These are phyloP conservation scores for Lentinus polychrous DNA, from an alignment of 1,284 basidiomycete genomes.

Conservation along the genomic window DNA sequence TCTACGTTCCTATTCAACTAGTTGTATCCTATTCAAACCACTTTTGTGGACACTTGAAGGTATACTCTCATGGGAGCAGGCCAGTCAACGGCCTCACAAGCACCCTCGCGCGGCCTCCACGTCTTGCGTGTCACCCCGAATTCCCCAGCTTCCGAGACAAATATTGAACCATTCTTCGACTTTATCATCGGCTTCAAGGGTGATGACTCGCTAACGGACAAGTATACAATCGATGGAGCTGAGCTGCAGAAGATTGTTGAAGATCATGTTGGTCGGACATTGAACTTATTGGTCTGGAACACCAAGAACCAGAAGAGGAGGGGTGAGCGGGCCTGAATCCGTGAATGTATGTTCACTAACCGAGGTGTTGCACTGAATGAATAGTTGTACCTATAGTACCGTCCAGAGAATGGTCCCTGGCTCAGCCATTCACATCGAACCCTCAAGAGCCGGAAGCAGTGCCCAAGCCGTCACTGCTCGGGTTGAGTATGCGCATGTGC, in stretches of 20 bases:
- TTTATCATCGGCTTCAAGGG: constrained; percentile 90
- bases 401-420: constrained; percentile 75
- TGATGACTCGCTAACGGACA: constrained; percentile 41
- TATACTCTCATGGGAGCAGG: constrained; percentile 55
- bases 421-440: constrained; percentile 27
- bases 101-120: constrained; percentile 68
- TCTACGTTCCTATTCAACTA: no score
- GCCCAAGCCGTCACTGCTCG: constrained; percentile 77
- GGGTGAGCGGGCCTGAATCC: constrained; percentile 45
- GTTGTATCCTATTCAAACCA: no score
- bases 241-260: constrained; percentile 81
- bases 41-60: no score
- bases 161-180: constrained; percentile 95
- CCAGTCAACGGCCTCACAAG: constrained; percentile 57
- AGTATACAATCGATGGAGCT: constrained; percentile 59
- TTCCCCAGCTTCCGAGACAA: constrained; percentile 81
- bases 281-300: constrained; percentile 86
- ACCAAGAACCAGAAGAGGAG: constrained; percentile 80
- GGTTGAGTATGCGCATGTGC: constrained; percentile 88
- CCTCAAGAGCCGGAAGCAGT: constrained; percentile 31
- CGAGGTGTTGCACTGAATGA: constrained; percentile 5
- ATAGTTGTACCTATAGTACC: constrained; percentile 82
- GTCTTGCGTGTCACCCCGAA: constrained; percentile 80
- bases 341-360: not conserved
- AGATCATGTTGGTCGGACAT: constrained; percentile 72